Conservation (phyloP, 495 filamentous ascomycete species). For the Sabuloglossum arenarium region DNA sequence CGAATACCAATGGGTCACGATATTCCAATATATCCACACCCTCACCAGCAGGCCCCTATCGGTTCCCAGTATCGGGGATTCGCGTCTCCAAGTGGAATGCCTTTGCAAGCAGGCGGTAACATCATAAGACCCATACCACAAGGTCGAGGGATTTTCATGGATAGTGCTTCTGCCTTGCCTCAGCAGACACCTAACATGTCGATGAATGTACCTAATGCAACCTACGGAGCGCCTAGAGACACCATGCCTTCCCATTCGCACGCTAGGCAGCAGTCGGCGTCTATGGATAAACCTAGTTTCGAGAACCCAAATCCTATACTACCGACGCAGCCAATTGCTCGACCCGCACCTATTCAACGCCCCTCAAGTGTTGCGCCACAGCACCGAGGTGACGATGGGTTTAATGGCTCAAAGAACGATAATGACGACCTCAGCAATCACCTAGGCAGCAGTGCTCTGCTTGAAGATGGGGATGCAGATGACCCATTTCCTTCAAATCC, state of each 20-base stretch:
- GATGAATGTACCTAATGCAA: slow-evolving; percentile 7
- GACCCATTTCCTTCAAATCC: slow-evolving; percentile 24
- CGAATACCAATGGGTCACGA: slow-evolving; percentile 16
- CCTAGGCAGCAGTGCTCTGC: slow-evolving; percentile 83
- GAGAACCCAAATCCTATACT: slow-evolving; percentile 16
- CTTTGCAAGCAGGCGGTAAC: slow-evolving; percentile 36
- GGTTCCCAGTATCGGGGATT: slow-evolving; percentile 32
- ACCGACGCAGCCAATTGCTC: slow-evolving; percentile 42
- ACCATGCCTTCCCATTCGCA: slow-evolving; percentile 27
- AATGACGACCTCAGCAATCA: slow-evolving; percentile 60
- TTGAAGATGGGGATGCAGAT: slow-evolving; percentile 59
- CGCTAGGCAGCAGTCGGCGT: slow-evolving; percentile 37
- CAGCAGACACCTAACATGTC: slow-evolving; percentile 19
- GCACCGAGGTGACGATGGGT: slow-evolving; percentile 26
- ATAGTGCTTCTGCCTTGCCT: slow-evolving; percentile 32
- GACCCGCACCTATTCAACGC: slow-evolving; percentile 73
- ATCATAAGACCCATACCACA: slow-evolving; percentile 35
- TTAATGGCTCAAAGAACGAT: slow-evolving; percentile 20
- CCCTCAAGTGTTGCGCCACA: slow-evolving; percentile 55
- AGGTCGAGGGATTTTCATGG: slow-evolving; percentile 41
- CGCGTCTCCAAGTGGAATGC: slow-evolving; percentile 33
- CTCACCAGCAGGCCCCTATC: slow-evolving; percentile 15
- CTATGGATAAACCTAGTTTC: slow-evolving; percentile 31
- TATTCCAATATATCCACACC: slow-evolving; percentile 13
- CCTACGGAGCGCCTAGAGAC: slow-evolving; percentile 14